Evolutionary conservation across 805 yeast genomes (phyloP), one percentile per base, ranked within the genome.

Genomic region (Wickerhamiella qilinensis): DNA sequence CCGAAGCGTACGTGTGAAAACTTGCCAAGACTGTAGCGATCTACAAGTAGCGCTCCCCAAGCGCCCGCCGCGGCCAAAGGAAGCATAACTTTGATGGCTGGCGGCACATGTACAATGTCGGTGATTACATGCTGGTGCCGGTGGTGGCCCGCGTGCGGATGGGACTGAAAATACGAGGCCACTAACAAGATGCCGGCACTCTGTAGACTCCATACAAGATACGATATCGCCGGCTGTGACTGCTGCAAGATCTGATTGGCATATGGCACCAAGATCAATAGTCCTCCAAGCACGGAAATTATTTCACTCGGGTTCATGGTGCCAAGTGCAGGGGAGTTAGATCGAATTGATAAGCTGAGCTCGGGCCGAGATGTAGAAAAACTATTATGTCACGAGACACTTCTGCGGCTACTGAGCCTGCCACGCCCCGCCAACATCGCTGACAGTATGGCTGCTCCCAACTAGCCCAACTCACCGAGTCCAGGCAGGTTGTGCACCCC

Each of bases 91-190:
- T 14, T 14, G 12, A 25, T 12, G 12, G 32, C 27, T 3, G 6
- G 18, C 4, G 40, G 37, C 24, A 33, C 24, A n/a, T 33, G 29
- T 14, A 33, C 28, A 20, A 38, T 27, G 30, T 38, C 33, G 19
- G 37, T 33, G 17, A 38, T 29, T 15, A 20, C 31, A 20, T 38
- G 40, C 8, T 38, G 20, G 21, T 27, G 36, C 12, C 28, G 36
- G 18, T n/a, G 9, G 22, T 32, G 36, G 12, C 21, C 22, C 6
- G 29, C 22, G 6, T 16, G 14, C 4, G 36, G 36, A 22, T 38
- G 40, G 27, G 12, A 17, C 18, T 28, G 18, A 17, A 33, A 38
- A 31, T 38, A 38, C 2, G 16, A 16, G 5, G 20, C 30, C 4
- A 33, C 21, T 4, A 32, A 16, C 19, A 33, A 12, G n/a, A 32